A percentile compares a stretch with the other conserved stretches of the same genome.
Evolutionary conservation across 768 basidiomycete species (phyloP).

Genomic region (Trametes maxima): DNA sequence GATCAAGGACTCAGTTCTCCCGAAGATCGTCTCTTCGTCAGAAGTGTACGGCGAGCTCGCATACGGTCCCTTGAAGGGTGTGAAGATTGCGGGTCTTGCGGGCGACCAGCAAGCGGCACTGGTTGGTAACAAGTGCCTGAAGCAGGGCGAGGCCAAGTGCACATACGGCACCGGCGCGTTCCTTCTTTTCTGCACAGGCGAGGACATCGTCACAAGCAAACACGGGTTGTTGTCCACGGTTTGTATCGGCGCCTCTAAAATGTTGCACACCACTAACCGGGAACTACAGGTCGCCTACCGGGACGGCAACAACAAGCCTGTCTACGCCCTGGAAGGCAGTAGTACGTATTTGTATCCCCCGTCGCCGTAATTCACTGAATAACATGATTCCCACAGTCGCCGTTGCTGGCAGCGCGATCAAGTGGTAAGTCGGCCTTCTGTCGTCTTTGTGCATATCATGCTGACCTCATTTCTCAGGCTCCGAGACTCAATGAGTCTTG

Average conservation of each 20-base stretch:
- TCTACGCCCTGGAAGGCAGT: constrained; percentile 94
- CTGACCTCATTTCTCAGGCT: constrained; percentile 50
- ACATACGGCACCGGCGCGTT: constrained; percentile 99
- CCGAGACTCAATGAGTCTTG: constrained; percentile 86
- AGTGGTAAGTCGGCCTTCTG: constrained; percentile 56
- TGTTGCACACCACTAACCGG: background rate
- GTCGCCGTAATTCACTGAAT: background rate
- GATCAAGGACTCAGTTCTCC: constrained; percentile 75
- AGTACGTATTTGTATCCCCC: constrained; percentile 52
- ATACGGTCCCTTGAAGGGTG: constrained; percentile 65
- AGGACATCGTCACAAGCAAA: constrained; percentile 78
- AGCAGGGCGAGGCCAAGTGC: constrained; percentile 93
- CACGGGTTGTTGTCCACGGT: constrained; percentile 92
- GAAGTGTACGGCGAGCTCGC: constrained; percentile 87
- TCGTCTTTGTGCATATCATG: background rate
- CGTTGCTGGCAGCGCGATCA: constrained; percentile 93
- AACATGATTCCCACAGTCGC: constrained; percentile 54
- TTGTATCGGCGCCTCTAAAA: constrained; percentile 20
- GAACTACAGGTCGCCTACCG: constrained; percentile 79
- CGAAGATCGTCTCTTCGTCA: constrained; percentile 86
- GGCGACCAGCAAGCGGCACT: constrained; percentile 99
- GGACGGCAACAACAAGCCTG: constrained; percentile 75
- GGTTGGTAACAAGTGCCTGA: constrained; percentile 93
- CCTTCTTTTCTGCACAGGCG: constrained; percentile 92
- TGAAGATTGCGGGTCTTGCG: constrained; percentile 88